Base-by-base conservation (phyloP, 192 early-diverging fungal genomes). In the Blastocladiella britannica region DNA sequence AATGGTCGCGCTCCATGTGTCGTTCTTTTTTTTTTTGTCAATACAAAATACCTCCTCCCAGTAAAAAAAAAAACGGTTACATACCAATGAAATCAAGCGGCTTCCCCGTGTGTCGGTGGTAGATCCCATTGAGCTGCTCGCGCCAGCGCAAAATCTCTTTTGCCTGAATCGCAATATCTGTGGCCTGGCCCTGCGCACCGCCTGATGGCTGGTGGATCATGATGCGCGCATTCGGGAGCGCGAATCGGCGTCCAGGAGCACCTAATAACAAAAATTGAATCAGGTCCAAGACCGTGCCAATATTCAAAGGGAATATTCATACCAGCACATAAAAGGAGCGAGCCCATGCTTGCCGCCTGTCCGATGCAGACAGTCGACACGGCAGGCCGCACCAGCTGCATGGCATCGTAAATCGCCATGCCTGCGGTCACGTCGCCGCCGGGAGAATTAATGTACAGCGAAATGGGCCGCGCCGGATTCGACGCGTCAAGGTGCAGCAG, bases 131-230 rank as follows among this genome's bases (percentile, higher is more conserved):
- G 24, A 95, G 67, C 3, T 82, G 67, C 63, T 85, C 79, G 3
- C 90, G 70, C 0, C 88, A 82, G 51, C 86, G 77, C 28, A 98
- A 68, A 30, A 98, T 98, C 70, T 98, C 92, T 5, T 87, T 69
- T 0, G 91, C 91, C 61, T 98, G 94, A 54, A 95, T 98, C 5
- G 88, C 92, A 63, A 98, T 95, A 61, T 98, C 94, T 26, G 82
- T 83, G 0, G 94, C 91, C 67, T 94, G 94, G 25, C 91, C 91
- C 31, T 79, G 71, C 7, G 94, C 91, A 7, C 91, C 91, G 24
- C 94, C 94, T 28, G 82, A 88, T 25, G 94, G 94, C 68, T 98
- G 94, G 65, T 98, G 94, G 52, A 98, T 83, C 94, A 95, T 98
- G 25, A 98, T 82, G 2, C 83, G 76, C 5, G 91, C 82, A 65